Percentiles rank a stretch among this genome's conserved stretches.
These are phyloP conservation scores for Aspergillus latus DNA, from an alignment of 2,329 filamentous ascomycete genomes.

Conservation along the genomic window DNA sequence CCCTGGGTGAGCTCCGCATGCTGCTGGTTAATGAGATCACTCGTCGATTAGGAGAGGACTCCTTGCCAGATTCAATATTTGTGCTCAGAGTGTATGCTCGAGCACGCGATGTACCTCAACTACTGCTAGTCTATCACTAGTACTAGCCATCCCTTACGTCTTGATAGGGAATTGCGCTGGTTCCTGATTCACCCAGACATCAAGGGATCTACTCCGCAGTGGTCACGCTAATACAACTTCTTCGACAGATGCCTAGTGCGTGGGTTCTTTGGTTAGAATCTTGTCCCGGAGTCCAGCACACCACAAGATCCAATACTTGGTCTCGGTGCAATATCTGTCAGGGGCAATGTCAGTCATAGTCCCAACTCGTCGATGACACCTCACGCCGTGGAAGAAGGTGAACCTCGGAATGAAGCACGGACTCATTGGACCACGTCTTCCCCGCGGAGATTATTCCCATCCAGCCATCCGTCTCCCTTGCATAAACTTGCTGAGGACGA, in stretches of 20 bases:
- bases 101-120: neutral
- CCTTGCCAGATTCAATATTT: neutral
- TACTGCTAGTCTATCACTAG: neutral
- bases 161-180: neutral
- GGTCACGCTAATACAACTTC: neutral
- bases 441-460: neutral
- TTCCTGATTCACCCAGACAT: neutral
- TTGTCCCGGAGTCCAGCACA: neutral
- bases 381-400: neutral
- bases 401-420: neutral
- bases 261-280: neutral
- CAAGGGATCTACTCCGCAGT: neutral
- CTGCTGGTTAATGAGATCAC: neutral
- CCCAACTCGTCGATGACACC: neutral
- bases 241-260: neutral
- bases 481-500: neutral
- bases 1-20: neutral
- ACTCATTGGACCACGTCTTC: neutral
- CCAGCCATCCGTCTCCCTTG: neutral
- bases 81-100: neutral
- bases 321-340: neutral
- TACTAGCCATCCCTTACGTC: slow-evolving; percentile 5
- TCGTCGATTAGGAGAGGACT: neutral
- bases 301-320: neutral
- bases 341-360: neutral